Conservation (phyloP, 345 rosid species). For the Gossypium australe region DNA sequence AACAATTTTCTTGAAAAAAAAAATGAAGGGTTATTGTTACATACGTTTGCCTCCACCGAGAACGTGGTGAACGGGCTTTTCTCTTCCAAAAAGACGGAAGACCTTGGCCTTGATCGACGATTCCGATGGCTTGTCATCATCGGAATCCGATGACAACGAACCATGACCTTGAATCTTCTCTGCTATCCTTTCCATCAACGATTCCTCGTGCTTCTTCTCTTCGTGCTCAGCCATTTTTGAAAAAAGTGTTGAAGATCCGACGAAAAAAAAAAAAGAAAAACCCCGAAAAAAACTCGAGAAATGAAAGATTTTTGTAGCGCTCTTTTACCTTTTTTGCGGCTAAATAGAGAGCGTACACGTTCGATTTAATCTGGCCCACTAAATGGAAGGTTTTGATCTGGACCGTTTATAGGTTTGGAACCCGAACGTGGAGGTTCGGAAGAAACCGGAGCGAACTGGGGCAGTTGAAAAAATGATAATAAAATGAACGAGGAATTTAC, state of each 20-base stretch:
- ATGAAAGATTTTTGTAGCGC: background rate
- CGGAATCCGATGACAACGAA: conserved; percentile 41
- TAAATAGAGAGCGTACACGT: conserved; percentile 6
- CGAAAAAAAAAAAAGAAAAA: background rate
- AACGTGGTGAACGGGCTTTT: conserved; percentile 57
- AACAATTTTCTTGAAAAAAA: no score
- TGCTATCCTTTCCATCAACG: conserved; percentile 43
- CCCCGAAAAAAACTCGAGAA: background rate
- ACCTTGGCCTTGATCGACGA: conserved; percentile 34
- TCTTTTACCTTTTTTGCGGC: background rate
- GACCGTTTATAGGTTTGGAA: conserved; percentile 2
- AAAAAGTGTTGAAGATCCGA: background rate
- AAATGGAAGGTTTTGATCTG: background rate
- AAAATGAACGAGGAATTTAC: background rate
- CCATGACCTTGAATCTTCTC: conserved; percentile 35
- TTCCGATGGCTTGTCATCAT: conserved; percentile 26
- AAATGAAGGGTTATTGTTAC: background rate
- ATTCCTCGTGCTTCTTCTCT: conserved; percentile 33
- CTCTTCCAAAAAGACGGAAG: conserved; percentile 57
- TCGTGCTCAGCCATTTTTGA: conserved; percentile 33
- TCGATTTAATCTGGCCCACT: conserved; percentile 19
- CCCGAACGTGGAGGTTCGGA: conserved; percentile 6
- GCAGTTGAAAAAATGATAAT: background rate
- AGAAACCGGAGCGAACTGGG: background rate
- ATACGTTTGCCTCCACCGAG: conserved; percentile 75